A percentile compares a stretch with the other conserved stretches of the same genome.
Conservation (phyloP, 768 basidiomycete genomes). For the Pleurotus giganteus region DNA sequence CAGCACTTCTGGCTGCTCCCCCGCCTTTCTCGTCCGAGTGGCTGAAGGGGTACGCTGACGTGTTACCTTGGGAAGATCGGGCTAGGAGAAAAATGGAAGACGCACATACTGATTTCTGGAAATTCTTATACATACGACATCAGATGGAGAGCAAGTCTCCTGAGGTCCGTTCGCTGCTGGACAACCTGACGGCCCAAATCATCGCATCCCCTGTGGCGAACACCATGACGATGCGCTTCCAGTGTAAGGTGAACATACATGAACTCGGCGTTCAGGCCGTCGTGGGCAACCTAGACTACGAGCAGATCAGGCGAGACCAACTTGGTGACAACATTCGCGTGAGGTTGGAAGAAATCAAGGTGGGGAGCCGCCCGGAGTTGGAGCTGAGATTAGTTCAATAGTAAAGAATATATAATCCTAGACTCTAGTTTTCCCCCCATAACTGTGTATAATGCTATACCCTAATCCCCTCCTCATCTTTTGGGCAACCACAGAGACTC, state of each 20-base stretch:
- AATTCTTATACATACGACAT: conserved; percentile 33
- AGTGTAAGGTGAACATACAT: conserved; percentile 20
- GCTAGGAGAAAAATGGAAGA: conserved; percentile 26
- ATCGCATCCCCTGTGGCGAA: conserved; percentile 13
- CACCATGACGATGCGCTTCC: conserved; percentile 5
- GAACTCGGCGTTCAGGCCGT: conserved; percentile 20
- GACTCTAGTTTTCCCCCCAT: no score
- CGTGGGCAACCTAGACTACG: conserved; percentile 4
- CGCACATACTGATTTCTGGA: conserved; percentile 33
- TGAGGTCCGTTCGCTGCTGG: conserved; percentile 21
- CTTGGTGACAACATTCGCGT: conserved; percentile 19
- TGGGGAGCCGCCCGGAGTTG: conserved; percentile 25
- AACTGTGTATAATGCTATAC: no score
- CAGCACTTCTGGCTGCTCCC: conserved; percentile 49
- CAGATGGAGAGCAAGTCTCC: conserved; percentile 28
- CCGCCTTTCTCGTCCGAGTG: conserved; percentile 45
- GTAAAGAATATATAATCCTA: background rate
- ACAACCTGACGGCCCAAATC: conserved; percentile 21
- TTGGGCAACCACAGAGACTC: no score
- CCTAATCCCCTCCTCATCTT: no score
- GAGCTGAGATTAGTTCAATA: conserved; percentile 15
- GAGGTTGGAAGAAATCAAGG: conserved; percentile 22
- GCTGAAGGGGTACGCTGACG: conserved; percentile 40
- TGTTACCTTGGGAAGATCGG: conserved; percentile 36
- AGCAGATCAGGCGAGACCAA: background rate